Evolutionary conservation across 2,329 filamentous ascomycete species (phyloP), one percentile per base, ranked within the genome.

Genomic region (Hansfordia pulvinata): DNA sequence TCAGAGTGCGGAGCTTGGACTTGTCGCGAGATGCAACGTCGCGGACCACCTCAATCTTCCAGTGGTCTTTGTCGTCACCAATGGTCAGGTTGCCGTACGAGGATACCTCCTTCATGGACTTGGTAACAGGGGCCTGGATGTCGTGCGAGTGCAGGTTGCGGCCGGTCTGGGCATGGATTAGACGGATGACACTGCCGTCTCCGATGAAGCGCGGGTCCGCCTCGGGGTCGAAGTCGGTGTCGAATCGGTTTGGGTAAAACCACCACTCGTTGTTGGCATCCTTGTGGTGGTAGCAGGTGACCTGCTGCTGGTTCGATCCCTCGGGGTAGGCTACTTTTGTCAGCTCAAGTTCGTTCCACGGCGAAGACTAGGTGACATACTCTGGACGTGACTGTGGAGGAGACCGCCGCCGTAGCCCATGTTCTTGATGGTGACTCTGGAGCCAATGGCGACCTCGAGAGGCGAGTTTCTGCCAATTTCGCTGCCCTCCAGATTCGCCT

Each of bases 201-300:
- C 69, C 76, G 39, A 94, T 71, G 47, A 77, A 93, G 34, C 83
- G 63, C 19, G 78, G 72, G 31, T 74, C 66, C n/a, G 60, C 73
- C 32, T 82, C 74, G 4, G 71, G 56, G 42, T 86, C 65, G 45
- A 76, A 93, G 11, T 80, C 76, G 14, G 67, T 56, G 32, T 93
- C 71, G 28, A 64, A 56, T 35, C 92, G 82, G 59, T 88, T 93
- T 15, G 90, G 90, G 53, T 94, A 94, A 57, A 98, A 86, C 59
- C 92, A 93, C 90, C 90, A 98, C 53, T 98, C 90, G 52, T 98
- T 98, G 70, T 98, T 98, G 52, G 88, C 69, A 62, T 98, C 90
- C 54, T 98, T 98, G 66, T 98, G 90, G 58, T 98, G 90, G 58
- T 98, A 98, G 64, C 92, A 98, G 35, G 90, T 98, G 35, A 98